Conservation (phyloP, 805 yeast genomes). For the Candida yuanshanica region DNA sequence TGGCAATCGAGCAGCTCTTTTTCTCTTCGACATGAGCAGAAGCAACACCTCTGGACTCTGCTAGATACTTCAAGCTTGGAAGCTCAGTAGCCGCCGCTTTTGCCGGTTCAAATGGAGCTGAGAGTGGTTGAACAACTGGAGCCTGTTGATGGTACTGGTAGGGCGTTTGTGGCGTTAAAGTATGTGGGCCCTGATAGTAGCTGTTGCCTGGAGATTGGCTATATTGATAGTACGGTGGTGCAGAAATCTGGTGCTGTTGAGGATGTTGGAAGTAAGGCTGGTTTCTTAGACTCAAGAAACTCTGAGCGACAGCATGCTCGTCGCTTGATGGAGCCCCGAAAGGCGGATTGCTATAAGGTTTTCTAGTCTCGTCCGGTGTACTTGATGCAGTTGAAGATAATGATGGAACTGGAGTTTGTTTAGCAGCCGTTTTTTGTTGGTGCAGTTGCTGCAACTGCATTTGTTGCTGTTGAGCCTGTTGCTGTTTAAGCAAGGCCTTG, state of each 20-base stretch:
- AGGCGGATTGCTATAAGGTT: slow-evolving; percentile 5
- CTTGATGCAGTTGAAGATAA: slow-evolving; percentile 7
- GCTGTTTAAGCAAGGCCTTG: slow-evolving; percentile 26
- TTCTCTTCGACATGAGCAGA: slow-evolving; percentile 1
- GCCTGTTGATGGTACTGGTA: slow-evolving; percentile 9
- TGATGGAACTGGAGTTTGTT: slow-evolving; percentile 3
- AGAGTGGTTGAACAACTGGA: not conserved
- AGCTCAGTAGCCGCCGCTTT: not conserved
- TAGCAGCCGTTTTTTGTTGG: slow-evolving; percentile 5
- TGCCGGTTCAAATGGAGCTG: not conserved
- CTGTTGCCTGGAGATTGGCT: not conserved
- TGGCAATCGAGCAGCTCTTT: slow-evolving; percentile 18
- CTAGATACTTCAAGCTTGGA: not conserved
- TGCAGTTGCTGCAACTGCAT: slow-evolving; percentile 5
- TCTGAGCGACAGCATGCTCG: slow-evolving; percentile 25
- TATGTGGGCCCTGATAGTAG: slow-evolving; percentile 2
- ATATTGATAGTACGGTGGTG: not conserved
- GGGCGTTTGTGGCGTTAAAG: slow-evolving; percentile 9
- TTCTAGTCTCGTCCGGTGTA: slow-evolving; percentile 10
- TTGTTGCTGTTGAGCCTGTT: slow-evolving; percentile 8
- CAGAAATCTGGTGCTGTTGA: slow-evolving; percentile 2
- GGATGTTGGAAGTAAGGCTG: slow-evolving; percentile 20
- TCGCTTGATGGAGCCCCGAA: slow-evolving; percentile 10
- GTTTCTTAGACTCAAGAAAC: slow-evolving; percentile 21
- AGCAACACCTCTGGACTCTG: not conserved